Evolutionary conservation across 345 rosid genomes (phyloP), one percentile per base, ranked within the genome.

Genomic region (Rhizophora mangle): DNA sequence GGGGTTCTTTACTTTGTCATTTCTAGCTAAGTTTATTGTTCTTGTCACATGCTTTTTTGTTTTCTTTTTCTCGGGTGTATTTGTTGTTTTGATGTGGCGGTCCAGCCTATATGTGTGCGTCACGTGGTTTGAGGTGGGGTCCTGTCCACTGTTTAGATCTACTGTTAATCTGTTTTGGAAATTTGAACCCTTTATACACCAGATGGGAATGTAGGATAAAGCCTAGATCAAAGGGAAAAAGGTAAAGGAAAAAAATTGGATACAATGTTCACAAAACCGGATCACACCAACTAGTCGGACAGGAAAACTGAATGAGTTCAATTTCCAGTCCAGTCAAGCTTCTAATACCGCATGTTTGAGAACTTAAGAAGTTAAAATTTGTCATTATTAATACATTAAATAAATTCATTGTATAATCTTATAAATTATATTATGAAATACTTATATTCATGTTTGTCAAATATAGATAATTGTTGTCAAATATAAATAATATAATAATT

Each of bases 61-160:
- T 19, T 20, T 21, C n/a, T 39, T n/a, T 8, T 11, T 21, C 27
- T 57, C 47, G 22, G 16, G 24, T 55, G 9, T 55, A 55, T 55
- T n/a, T 46, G 20, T 43, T 32, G 60, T 68, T 16, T 27, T 15
- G 24, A 27, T 63, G 27, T 54, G 10, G 26, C 20, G 69, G 59
- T 64, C 6, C 65, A 46, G 67, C 18, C 68, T 31, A 34, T 69
- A 56, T 70, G 57, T 68, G 70, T 13, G 55, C 29, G 69, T 80
- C 84, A 78, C 79, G 80, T 82, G 84, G 49, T 54, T 63, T 24
- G 51, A 18, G 43, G 73, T 70, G 71, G 69, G 64, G 24, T 24
- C 24, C 24, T 24, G 24, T 24, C 24, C 24, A 24, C 24, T 24
- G 24, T 8, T 63, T 46, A 53, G 63, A 70, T 60, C 49, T 67